Conservation (phyloP, 2,329 filamentous ascomycete genomes). For the Huntiella abstrusa region DNA sequence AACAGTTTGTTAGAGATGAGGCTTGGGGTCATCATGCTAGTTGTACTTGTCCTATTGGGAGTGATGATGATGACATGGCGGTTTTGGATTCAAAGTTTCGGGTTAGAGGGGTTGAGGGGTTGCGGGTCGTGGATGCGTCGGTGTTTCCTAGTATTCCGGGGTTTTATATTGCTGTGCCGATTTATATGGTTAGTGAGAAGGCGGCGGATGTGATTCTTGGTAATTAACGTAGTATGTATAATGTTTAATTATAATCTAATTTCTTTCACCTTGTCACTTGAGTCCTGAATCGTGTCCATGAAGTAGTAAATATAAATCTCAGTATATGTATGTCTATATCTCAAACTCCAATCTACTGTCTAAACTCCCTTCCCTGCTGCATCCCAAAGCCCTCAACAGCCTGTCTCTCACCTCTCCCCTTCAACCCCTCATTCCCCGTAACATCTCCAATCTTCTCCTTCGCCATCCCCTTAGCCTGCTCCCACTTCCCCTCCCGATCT, state of each 20-base stretch:
- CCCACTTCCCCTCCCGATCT: constrained; percentile 47
- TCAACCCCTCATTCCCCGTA: constrained; percentile 42
- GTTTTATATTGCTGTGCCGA: constrained; percentile 27
- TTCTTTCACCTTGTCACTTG: not conserved
- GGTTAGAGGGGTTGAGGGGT: constrained; percentile 32
- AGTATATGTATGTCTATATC: not conserved
- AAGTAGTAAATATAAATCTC: not conserved
- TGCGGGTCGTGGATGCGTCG: constrained; percentile 44
- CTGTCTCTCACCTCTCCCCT: too few relatives aligned
- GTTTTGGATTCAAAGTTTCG: constrained; percentile 38
- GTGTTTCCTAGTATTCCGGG: constrained; percentile 34
- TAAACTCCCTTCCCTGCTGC: not conserved
- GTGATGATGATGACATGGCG: constrained; percentile 31
- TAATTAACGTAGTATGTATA: not conserved
- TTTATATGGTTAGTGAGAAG: constrained; percentile 42
- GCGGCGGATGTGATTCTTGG: constrained; percentile 26
- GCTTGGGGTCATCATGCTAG: constrained; percentile 39
- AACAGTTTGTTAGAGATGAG: constrained; percentile 20
- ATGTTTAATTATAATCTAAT: not conserved
- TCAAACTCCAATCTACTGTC: not conserved
- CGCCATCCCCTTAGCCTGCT: constrained; percentile 72
- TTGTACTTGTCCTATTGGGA: constrained; percentile 36
- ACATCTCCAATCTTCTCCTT: constrained; percentile 68
- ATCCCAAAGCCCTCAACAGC: not conserved
- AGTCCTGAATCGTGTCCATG: not conserved